Evolutionary conservation across 768 basidiomycete species (phyloP).

Genomic region (Psilocybe tampanensis): DNA sequence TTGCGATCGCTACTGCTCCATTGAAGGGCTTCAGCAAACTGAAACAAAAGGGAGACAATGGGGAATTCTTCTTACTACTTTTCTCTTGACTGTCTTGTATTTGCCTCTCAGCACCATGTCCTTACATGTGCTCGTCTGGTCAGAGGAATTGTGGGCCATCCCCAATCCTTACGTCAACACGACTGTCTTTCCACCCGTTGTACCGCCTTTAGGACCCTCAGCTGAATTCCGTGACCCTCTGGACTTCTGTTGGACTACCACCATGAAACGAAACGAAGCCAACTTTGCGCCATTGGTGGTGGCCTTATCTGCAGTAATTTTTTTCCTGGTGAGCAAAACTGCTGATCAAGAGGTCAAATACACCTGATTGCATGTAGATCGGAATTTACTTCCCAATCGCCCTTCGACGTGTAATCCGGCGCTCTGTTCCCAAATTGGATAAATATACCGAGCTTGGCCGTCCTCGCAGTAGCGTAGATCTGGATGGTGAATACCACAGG

Average conservation of each 20-base stretch:
- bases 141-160: constrained; percentile 74
- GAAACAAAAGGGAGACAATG: constrained; percentile 45
- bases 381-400: constrained; percentile 73
- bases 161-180: constrained; percentile 68
- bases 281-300: constrained; percentile 70
- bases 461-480: constrained; percentile 50
- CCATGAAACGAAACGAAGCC: constrained; percentile 67
- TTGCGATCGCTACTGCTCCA: constrained; percentile 48
- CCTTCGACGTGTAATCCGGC: constrained; percentile 55
- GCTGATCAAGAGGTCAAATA: not conserved
- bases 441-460: constrained; percentile 73
- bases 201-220: constrained; percentile 56
- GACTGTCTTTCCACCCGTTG: constrained; percentile 48
- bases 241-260: constrained; percentile 82
- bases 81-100: constrained; percentile 69
- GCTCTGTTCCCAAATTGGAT: constrained; percentile 66
- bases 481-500: constrained; percentile 73
- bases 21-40: constrained; percentile 58
- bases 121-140: constrained; percentile 77
- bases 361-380: constrained; percentile 40
- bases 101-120: constrained; percentile 80
- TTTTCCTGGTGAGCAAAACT: constrained; percentile 47
- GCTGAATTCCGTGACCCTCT: constrained; percentile 60
- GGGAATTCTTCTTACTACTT: constrained; percentile 62
- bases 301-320: constrained; percentile 53